Conservation (phyloP, 768 basidiomycete species). For the Arthromyces matolae region DNA sequence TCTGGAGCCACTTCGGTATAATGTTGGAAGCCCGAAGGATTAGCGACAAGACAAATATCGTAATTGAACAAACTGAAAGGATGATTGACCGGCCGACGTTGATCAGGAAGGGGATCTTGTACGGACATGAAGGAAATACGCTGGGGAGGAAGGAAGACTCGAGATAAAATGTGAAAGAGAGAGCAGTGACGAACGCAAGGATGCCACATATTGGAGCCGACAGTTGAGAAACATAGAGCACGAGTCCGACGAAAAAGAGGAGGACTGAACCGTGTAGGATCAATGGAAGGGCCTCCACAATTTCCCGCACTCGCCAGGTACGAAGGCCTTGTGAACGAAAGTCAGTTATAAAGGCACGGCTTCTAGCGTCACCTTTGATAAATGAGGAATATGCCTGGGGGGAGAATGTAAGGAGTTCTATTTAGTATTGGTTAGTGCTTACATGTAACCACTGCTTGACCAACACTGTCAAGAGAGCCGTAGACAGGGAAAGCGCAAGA, state of each 20-base stretch:
- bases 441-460: not conserved
- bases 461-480: not conserved
- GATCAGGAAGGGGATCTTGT: slow-evolving; percentile 4
- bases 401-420: too few relatives aligned
- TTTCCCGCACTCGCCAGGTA: slow-evolving; percentile 8
- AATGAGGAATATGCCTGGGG: slow-evolving; percentile 5
- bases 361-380: not conserved
- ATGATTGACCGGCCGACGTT: too few relatives aligned
- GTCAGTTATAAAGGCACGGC: slow-evolving; percentile 1
- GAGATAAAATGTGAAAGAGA: slow-evolving; percentile 2
- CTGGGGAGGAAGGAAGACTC: slow-evolving; percentile 2
- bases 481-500: not conserved
- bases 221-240: slow-evolving; percentile 3
- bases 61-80: too few relatives aligned
- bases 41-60: too few relatives aligned
- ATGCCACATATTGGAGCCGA: not conserved
- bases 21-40: too few relatives aligned
- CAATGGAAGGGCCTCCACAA: slow-evolving; percentile 13
- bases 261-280: slow-evolving; percentile 14
- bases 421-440: not conserved
- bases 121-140: not conserved
- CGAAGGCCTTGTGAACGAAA: slow-evolving; percentile 11
- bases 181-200: not conserved
- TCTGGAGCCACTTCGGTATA: too few relatives aligned
- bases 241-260: slow-evolving; percentile 21